These are phyloP conservation scores for Rhodamnia rubescens DNA, from an alignment of 345 rosid species.

Conservation along the genomic window DNA sequence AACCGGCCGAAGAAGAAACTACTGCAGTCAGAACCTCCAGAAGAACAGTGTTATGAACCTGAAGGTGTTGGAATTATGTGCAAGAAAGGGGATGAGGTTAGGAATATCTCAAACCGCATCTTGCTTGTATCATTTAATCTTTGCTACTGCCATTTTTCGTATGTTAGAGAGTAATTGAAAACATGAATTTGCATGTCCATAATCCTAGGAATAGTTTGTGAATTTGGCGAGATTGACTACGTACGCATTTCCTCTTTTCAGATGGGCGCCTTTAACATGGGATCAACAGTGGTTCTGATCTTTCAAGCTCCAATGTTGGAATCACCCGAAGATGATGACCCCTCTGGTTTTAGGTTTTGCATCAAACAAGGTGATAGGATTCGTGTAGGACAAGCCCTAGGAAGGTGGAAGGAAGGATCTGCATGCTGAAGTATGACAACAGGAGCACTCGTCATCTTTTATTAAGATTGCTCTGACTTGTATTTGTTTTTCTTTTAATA, in stretches of 20 bases:
- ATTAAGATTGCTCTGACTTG: neutral
- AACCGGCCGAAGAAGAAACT: conserved; percentile 66
- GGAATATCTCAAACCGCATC: conserved; percentile 2
- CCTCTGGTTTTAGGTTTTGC: conserved; percentile 53
- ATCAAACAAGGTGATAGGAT: conserved; percentile 56
- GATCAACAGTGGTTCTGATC: conserved; percentile 87
- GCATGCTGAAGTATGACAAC: neutral
- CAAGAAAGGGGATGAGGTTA: conserved; percentile 83
- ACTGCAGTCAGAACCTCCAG: conserved; percentile 46
- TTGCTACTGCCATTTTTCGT: neutral
- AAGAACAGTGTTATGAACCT: conserved; percentile 61
- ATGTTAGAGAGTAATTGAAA: neutral
- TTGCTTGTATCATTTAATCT: neutral
- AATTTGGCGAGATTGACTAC: neutral
- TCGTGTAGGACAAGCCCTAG: conserved; percentile 69
- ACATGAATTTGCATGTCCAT: neutral
- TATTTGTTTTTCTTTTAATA: neutral
- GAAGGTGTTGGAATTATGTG: conserved; percentile 61
- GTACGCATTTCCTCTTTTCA: conserved; percentile 5
- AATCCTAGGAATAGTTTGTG: neutral
- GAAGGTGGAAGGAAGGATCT: conserved; percentile 42
- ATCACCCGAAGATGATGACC: conserved; percentile 16
- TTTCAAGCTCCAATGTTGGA: conserved; percentile 69
- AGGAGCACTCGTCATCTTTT: neutral
- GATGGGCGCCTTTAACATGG: conserved; percentile 88